Evolutionary conservation across 495 filamentous ascomycete species (phyloP).

Genomic region (Penicillium bialowiezense): DNA sequence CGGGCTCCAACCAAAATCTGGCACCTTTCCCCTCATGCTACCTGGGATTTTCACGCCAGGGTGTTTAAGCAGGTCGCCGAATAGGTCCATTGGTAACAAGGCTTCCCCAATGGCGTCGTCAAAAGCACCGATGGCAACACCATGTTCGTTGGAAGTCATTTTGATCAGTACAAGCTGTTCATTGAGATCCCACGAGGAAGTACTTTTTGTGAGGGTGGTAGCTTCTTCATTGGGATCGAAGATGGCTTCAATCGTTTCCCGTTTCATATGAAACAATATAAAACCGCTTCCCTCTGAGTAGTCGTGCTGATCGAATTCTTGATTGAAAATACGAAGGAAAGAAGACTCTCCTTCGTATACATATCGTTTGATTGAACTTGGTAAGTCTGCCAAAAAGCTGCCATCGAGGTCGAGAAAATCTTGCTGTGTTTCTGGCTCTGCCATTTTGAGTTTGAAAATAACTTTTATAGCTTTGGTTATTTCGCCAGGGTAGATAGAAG

Average conservation of each 20-base stretch:
- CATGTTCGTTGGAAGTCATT: neutral
- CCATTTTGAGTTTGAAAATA: no score
- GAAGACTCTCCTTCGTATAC: neutral
- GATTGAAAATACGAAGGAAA: neutral
- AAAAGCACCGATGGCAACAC: neutral
- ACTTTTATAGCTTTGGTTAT: no score
- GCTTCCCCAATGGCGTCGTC: neutral
- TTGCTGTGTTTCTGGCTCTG: no score
- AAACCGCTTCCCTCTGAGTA: slow-evolving; percentile 2
- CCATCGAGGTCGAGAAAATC: neutral
- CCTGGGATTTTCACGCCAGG: neutral
- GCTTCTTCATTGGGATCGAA: neutral
- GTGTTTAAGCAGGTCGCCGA: neutral
- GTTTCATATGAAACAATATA: slow-evolving; percentile 3
- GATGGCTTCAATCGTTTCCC: slow-evolving; percentile 4
- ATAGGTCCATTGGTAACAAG: neutral
- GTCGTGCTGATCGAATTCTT: neutral
- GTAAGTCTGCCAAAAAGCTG: slow-evolving; percentile 1
- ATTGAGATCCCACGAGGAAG: slow-evolving; percentile 2
- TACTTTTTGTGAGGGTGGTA: neutral
- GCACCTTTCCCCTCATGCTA: neutral
- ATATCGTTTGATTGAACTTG: slow-evolving; percentile 5
- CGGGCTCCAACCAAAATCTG: slow-evolving; percentile 1
- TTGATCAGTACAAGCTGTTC: slow-evolving; percentile 5
- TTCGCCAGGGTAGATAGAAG: no score